Conservation (phyloP, 352 stramenopile species). For the Globisporangium echinulatum region DNA sequence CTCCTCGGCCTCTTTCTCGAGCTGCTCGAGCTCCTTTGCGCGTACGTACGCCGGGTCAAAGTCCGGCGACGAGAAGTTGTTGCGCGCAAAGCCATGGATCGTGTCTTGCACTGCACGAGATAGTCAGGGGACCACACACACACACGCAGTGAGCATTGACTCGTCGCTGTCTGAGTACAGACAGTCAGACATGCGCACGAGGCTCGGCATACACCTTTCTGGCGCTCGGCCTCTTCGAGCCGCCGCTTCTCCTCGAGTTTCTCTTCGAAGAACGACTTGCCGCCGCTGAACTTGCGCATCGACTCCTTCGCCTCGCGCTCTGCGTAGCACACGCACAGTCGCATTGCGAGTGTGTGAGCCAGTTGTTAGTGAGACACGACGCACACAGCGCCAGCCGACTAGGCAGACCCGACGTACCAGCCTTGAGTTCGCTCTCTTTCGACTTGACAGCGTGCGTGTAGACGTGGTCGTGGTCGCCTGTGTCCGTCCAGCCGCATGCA, state of each 20-base stretch:
- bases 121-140: too few relatives aligned
- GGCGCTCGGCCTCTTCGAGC: conserved; percentile 36
- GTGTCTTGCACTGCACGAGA: conserved; percentile 15
- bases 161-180: too few relatives aligned
- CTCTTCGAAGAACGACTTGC: conserved; percentile 56
- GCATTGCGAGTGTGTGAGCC: too few relatives aligned
- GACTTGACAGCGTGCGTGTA: conserved; percentile 13
- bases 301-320: conserved; percentile 34
- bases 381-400: too few relatives aligned
- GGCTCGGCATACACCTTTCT: conserved; percentile 14
- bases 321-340: conserved; percentile 7
- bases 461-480: conserved; percentile 15
- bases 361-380: too few relatives aligned
- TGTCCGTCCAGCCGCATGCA: background rate
- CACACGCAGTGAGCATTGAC: background rate
- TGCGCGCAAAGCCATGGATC: conserved; percentile 34
- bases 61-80: conserved; percentile 41
- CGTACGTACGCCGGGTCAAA: conserved; percentile 50
- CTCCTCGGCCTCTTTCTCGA: conserved; percentile 45
- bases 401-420: background rate
- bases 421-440: conserved; percentile 14
- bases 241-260: conserved; percentile 58
- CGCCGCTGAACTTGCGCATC: conserved; percentile 27
- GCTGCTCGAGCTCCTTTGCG: conserved; percentile 40
- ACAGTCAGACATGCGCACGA: too few relatives aligned